Percentiles rank a stretch among this genome's conserved stretches.
Evolutionary conservation across 2,329 filamentous ascomycete species (phyloP).

Genomic region (Graphilbum fragrans): DNA sequence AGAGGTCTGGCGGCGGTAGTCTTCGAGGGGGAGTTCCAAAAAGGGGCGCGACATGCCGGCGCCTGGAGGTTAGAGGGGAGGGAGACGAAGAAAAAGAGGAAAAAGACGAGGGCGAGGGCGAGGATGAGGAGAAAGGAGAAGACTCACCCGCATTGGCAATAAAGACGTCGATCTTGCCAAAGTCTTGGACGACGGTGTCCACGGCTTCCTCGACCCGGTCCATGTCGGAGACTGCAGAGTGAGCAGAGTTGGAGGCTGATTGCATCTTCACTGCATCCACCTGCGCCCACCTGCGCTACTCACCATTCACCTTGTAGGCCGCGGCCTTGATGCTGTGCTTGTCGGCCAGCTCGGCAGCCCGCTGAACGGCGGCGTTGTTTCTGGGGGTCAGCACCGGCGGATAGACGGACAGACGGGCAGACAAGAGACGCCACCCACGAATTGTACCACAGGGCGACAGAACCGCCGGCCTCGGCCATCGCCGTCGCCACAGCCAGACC

Average conservation of each 20-base stretch:
- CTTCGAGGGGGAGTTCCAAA: background rate
- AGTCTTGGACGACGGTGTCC: constrained; percentile 43
- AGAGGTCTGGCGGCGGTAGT: background rate
- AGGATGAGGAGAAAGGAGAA: too few species aligned
- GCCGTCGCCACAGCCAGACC: constrained; percentile 57
- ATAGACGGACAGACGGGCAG: background rate
- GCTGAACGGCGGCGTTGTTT: constrained; percentile 53
- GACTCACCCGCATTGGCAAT: constrained; percentile 58
- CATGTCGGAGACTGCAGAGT: constrained; percentile 19
- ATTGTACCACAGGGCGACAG: constrained; percentile 61
- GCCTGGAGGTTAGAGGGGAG: constrained; percentile 35
- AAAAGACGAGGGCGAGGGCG: too few species aligned
- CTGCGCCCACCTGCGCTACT: too few species aligned
- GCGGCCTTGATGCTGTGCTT: constrained; percentile 55
- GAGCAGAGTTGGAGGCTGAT: background rate
- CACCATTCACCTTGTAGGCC: constrained; percentile 50
- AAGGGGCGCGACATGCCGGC: background rate
- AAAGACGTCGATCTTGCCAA: constrained; percentile 65
- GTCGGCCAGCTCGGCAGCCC: constrained; percentile 49
- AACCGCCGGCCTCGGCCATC: constrained; percentile 56
- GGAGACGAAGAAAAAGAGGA: too few species aligned
- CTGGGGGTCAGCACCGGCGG: constrained; percentile 17
- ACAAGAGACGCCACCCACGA: constrained; percentile 15
- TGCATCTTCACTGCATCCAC: constrained; percentile 19
- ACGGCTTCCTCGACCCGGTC: constrained; percentile 38